These are phyloP conservation scores for Xylariaceae sp. DNA, from an alignment of 2,329 filamentous ascomycete species.

Conservation along the genomic window DNA sequence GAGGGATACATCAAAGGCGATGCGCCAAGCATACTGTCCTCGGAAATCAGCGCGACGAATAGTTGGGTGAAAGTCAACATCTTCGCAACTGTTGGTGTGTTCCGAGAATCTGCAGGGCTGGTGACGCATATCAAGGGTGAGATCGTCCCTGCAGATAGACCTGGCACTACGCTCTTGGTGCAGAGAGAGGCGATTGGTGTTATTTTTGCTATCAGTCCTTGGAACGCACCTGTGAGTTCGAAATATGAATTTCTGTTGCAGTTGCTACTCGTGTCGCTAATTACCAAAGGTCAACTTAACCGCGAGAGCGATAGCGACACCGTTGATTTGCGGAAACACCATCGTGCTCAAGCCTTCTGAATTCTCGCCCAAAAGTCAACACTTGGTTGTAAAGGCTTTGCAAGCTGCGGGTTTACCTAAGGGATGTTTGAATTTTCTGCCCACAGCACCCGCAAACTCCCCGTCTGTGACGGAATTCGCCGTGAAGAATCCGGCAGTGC, in stretches of 20 bases:
- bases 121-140: slow-evolving; percentile 23
- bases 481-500: slow-evolving; percentile 63
- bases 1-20: slow-evolving; percentile 54
- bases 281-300: slow-evolving; percentile 8
- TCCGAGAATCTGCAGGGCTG: slow-evolving; percentile 41
- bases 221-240: slow-evolving; percentile 46
- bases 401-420: slow-evolving; percentile 71
- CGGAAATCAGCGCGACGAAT: slow-evolving; percentile 41
- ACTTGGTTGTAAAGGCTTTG: slow-evolving; percentile 59
- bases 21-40: slow-evolving; percentile 54
- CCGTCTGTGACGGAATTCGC: slow-evolving; percentile 62
- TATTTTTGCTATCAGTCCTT: slow-evolving; percentile 73
- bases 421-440: slow-evolving; percentile 71
- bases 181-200: slow-evolving; percentile 73
- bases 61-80: slow-evolving; percentile 43
- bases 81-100: slow-evolving; percentile 30
- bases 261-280: neutral
- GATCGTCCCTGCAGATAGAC: slow-evolving; percentile 32
- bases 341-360: slow-evolving; percentile 71
- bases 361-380: slow-evolving; percentile 59
- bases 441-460: slow-evolving; percentile 61
- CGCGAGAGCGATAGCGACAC: slow-evolving; percentile 35
- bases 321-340: slow-evolving; percentile 66
- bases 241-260: neutral
- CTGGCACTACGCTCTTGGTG: slow-evolving; percentile 58